These are phyloP conservation scores for Scortechinia acanthostroma DNA, from an alignment of 2,329 filamentous ascomycete species.

Conservation along the genomic window DNA sequence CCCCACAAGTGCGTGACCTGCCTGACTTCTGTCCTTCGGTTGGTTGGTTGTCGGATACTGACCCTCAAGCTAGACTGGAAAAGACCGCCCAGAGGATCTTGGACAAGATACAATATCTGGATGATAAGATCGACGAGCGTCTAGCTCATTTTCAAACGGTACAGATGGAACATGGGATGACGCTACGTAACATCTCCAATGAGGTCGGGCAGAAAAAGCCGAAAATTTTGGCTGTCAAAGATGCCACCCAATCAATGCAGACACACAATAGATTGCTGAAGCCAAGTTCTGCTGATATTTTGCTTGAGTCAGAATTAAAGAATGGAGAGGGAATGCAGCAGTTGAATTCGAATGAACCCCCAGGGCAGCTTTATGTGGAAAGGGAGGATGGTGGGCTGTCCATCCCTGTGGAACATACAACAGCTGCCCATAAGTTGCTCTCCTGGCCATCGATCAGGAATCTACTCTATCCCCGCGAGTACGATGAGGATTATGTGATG, in stretches of 20 bases:
- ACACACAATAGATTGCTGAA: neutral
- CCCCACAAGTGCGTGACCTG: no score
- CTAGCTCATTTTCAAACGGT: neutral
- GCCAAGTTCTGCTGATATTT: no score
- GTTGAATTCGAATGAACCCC: neutral
- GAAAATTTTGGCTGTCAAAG: neutral
- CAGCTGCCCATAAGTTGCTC: neutral
- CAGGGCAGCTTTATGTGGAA: no score
- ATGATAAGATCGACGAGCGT: neutral
- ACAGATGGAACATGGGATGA: neutral
- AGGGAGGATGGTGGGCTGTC: neutral
- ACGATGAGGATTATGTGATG: slow-evolving; percentile 2
- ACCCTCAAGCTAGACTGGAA: no score
- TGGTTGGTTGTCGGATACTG: no score
- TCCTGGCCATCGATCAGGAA: neutral
- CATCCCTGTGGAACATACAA: neutral
- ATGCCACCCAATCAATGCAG: neutral
- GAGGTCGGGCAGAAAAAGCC: neutral
- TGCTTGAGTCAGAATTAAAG: neutral
- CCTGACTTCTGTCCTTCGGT: no score
- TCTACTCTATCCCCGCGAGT: neutral
- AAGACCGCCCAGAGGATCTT: neutral
- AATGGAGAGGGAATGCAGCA: neutral
- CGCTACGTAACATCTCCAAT: no score
- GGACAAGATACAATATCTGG: neutral